A percentile compares a stretch with the other conserved stretches of the same genome.
Evolutionary conservation across 2,329 filamentous ascomycete genomes (phyloP).

Genomic region (Aureobasidium pullulans): DNA sequence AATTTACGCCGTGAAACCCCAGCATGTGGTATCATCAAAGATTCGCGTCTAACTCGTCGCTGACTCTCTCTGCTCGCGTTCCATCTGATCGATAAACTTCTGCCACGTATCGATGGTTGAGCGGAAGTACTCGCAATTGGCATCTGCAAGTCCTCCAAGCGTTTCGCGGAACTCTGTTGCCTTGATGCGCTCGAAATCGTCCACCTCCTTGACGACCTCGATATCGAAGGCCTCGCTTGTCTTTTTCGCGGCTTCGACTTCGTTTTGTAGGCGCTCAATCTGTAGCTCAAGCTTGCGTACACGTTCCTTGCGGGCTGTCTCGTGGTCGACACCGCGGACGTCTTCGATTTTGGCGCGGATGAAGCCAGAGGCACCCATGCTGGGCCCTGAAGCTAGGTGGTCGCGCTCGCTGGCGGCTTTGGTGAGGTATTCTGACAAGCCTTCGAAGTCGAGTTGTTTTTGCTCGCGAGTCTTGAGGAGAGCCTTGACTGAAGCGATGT

Average conservation of each 20-base stretch:
- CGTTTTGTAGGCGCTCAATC: constrained; percentile 82
- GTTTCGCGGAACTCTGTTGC: constrained; percentile 84
- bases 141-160: constrained; percentile 72
- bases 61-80: constrained; percentile 48
- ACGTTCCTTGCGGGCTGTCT: constrained; percentile 79
- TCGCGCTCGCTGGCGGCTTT: constrained; percentile 86
- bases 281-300: constrained; percentile 84
- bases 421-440: constrained; percentile 88
- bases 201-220: constrained; percentile 86
- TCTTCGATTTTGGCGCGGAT: constrained; percentile 93
- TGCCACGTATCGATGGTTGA: constrained; percentile 80
- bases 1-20: not conserved
- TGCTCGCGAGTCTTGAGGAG: constrained; percentile 90
- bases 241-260: constrained; percentile 81
- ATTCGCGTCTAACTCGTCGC: not conserved
- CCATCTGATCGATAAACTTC: constrained; percentile 80
- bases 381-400: constrained; percentile 56
- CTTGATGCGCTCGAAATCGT: constrained; percentile 95
- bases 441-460: constrained; percentile 97
- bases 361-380: constrained; percentile 68
- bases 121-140: constrained; percentile 81
- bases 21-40: not conserved
- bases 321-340: constrained; percentile 92
- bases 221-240: constrained; percentile 92
- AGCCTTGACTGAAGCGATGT: constrained; percentile 76